Evolutionary conservation across 805 yeast species (phyloP).

Genomic region (Komagataella phaffii): DNA sequence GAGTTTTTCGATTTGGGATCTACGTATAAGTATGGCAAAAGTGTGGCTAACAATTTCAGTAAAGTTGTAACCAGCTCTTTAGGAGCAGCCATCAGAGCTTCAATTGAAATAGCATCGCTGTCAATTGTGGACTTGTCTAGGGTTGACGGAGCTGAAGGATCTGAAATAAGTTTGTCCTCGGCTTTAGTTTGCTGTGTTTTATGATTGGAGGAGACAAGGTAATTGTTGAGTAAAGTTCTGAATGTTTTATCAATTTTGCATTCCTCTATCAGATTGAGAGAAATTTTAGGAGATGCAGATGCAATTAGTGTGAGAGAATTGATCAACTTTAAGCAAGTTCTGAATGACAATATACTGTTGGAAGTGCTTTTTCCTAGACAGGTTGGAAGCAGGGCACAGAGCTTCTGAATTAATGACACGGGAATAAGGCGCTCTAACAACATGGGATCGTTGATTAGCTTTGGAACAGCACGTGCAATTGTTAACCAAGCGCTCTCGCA

Average conservation of each 20-base stretch:
- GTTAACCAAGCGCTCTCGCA: slow-evolving; percentile 56
- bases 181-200: not conserved
- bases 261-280: slow-evolving; percentile 31
- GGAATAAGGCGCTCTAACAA: slow-evolving; percentile 30
- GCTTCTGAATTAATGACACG: slow-evolving; percentile 19
- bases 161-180: not conserved
- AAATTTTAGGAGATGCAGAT: slow-evolving; percentile 25
- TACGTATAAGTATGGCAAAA: slow-evolving; percentile 10
- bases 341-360: slow-evolving; percentile 16
- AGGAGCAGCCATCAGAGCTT: slow-evolving; percentile 62
- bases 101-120: slow-evolving; percentile 33
- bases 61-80: slow-evolving; percentile 46
- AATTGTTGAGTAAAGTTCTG: slow-evolving; percentile 23
- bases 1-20: not conserved
- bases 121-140: slow-evolving; percentile 3
- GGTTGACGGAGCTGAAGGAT: not conserved
- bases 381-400: slow-evolving; percentile 13
- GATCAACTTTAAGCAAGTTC: slow-evolving; percentile 25
- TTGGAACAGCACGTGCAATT: slow-evolving; percentile 40
- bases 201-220: not conserved
- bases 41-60: slow-evolving; percentile 37
- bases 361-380: slow-evolving; percentile 15
- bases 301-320: slow-evolving; percentile 32
- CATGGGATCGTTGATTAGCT: slow-evolving; percentile 29
- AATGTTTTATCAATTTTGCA: slow-evolving; percentile 35